A percentile compares a stretch with the other conserved stretches of the same genome.
Evolutionary conservation across 139 green algal species (phyloP).

Genomic region (Diplosphaera chodatii): DNA sequence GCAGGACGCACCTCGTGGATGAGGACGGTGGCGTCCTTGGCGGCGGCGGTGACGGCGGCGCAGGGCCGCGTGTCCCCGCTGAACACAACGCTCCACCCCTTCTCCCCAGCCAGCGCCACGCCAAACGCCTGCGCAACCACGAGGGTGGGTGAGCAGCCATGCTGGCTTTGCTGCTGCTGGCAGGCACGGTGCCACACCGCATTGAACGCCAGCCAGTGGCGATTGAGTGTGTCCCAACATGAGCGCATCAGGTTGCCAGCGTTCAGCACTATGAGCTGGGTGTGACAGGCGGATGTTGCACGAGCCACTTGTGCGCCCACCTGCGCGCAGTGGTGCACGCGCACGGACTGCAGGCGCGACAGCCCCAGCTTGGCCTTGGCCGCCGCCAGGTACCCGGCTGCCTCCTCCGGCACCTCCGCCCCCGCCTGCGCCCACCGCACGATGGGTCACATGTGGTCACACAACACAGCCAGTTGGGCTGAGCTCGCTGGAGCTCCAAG

Average conservation of each 20-base stretch:
- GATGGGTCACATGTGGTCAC: neutral
- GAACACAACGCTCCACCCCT: slow-evolving; percentile 78
- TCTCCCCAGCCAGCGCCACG: slow-evolving; percentile 49
- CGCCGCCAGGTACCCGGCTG: slow-evolving; percentile 2
- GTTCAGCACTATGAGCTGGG: too few relatives aligned
- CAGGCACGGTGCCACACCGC: too few relatives aligned
- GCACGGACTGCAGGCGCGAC: slow-evolving; percentile 47
- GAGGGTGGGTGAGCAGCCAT: too few relatives aligned
- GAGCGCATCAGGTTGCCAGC: too few relatives aligned
- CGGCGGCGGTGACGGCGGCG: slow-evolving; percentile 58
- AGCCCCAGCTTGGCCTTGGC: slow-evolving; percentile 42
- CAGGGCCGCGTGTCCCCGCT: slow-evolving; percentile 88
- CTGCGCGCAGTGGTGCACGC: slow-evolving; percentile 67
- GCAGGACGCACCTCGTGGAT: slow-evolving; percentile 78
- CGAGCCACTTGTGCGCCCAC: neutral
- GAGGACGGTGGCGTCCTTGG: slow-evolving; percentile 73
- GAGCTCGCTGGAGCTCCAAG: too few relatives aligned
- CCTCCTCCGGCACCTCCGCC: neutral
- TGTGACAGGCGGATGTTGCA: too few relatives aligned
- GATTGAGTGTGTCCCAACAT: too few relatives aligned
- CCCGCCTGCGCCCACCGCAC: neutral
- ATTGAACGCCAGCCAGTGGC: too few relatives aligned
- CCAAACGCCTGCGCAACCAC: slow-evolving; percentile 46
- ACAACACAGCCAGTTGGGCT: too few relatives aligned
- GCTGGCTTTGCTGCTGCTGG: too few relatives aligned